phyloP scores from a whole-genome alignment of 2,329 filamentous ascomycete species.

The Fusarium verrucosum region DNA sequence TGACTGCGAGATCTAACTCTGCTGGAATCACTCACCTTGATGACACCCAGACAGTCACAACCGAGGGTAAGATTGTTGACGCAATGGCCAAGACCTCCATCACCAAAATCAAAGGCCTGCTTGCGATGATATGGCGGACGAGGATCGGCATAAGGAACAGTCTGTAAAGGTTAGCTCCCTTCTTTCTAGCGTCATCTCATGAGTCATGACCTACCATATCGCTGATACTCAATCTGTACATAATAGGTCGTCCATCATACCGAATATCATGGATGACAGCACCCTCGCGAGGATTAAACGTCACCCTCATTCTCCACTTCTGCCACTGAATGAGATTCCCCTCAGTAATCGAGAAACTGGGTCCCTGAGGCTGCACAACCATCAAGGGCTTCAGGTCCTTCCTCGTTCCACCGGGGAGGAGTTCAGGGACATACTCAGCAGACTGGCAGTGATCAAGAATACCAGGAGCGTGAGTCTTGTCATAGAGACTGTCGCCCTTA shows the following conservation, averaged over 20 bases:
- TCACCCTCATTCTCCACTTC: conserved; percentile 74
- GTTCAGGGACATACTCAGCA: conserved; percentile 56
- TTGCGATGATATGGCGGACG: conserved; percentile 70
- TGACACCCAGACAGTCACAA: conserved; percentile 74
- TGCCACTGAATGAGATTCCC: conserved; percentile 63
- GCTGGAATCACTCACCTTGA: conserved; percentile 48
- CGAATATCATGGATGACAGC: conserved; percentile 73
- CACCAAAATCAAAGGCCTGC: conserved; percentile 75
- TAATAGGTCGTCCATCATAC: conserved; percentile 71
- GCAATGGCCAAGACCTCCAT: conserved; percentile 70
- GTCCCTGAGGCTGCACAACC: conserved; percentile 50
- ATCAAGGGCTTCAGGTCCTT: conserved; percentile 68
- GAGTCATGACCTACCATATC: conserved; percentile 68
- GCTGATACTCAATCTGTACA: conserved; percentile 71
- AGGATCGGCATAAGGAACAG: conserved; percentile 72
- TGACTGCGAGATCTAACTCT: accelerated
- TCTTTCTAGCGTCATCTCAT: accelerated
- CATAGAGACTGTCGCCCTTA: conserved; percentile 39
- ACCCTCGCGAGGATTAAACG: conserved; percentile 76
- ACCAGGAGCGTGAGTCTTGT: conserved; percentile 19
- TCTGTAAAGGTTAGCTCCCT: conserved; percentile 18
- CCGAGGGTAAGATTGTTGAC: conserved; percentile 73
- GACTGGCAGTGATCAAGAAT: conserved; percentile 47
- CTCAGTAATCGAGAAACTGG: conserved; percentile 54
- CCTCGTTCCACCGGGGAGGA: conserved; percentile 52